These are phyloP conservation scores for Arachnopeziza araneosa DNA, from an alignment of 2,329 filamentous ascomycete species.

Conservation along the genomic window DNA sequence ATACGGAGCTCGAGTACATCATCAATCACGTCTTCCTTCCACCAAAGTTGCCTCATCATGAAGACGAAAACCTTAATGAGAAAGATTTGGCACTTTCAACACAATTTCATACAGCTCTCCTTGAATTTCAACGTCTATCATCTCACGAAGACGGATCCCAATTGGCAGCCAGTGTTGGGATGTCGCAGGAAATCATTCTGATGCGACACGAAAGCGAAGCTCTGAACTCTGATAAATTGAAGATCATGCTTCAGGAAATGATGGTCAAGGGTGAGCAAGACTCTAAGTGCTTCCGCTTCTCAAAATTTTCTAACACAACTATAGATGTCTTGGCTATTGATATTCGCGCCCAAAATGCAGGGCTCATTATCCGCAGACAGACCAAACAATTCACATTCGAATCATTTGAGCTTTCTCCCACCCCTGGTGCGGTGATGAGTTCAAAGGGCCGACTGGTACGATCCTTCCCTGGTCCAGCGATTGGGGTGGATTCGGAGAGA, in stretches of 20 bases:
- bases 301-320: neutral
- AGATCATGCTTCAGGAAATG: neutral
- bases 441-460: conserved; percentile 37
- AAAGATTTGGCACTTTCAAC: neutral
- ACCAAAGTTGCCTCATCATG: neutral
- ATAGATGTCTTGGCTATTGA: conserved; percentile 35
- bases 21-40: neutral
- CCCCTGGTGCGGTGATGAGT: conserved; percentile 32
- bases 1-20: neutral
- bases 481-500: conserved; percentile 26
- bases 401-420: conserved; percentile 42
- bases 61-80: neutral
- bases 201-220: neutral
- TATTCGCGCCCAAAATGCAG: conserved; percentile 42
- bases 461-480: conserved; percentile 38
- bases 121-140: neutral
- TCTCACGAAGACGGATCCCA: neutral
- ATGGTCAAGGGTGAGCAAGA: neutral
- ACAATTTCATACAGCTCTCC: neutral
- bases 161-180: neutral
- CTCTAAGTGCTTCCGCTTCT: neutral
- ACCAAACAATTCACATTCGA: conserved; percentile 32
- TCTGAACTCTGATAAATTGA: neutral
- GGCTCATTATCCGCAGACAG: conserved; percentile 37
- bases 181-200: neutral